Conservation (phyloP, 306 rosid genomes). For the Mimosa bimucronata region DNA sequence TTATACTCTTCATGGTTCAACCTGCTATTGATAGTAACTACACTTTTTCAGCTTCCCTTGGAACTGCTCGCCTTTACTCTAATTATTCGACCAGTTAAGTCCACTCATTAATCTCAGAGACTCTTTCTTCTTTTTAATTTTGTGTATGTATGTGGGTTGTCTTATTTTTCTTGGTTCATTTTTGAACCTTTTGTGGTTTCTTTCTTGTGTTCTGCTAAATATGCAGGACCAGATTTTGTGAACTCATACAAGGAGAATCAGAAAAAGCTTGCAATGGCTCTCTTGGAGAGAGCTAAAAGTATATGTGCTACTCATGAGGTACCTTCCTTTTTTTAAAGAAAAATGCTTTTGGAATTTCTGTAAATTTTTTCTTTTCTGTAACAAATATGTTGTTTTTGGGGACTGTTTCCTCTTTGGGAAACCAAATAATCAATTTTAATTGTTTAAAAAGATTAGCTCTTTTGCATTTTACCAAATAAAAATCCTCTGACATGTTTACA, state of each 20-base stretch:
- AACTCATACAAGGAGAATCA: slow-evolving; percentile 44
- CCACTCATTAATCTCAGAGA: not conserved
- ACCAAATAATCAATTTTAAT: not conserved
- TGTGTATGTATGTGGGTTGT: not conserved
- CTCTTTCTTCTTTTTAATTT: not conserved
- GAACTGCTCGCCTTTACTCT: slow-evolving; percentile 49
- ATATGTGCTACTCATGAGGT: slow-evolving; percentile 61
- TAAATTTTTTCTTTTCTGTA: not conserved
- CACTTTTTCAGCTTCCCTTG: slow-evolving; percentile 47
- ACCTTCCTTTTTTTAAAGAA: not conserved
- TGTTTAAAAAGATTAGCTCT: too few relatives aligned
- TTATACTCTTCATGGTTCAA: slow-evolving; percentile 56
- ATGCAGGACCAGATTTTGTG: slow-evolving; percentile 40
- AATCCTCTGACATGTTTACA: too few relatives aligned
- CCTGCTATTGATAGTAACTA: slow-evolving; percentile 34
- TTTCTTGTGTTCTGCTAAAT: slow-evolving; percentile 4
- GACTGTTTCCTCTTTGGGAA: not conserved
- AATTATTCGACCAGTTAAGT: slow-evolving; percentile 49
- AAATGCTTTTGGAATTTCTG: not conserved
- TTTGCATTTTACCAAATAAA: too few relatives aligned
- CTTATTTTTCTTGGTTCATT: not conserved
- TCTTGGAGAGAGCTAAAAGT: slow-evolving; percentile 53
- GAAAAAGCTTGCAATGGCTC: slow-evolving; percentile 43
- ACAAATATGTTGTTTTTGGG: too few relatives aligned
- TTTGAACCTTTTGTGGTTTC: not conserved